Base-by-base conservation (phyloP, 2,329 filamentous ascomycete species). In the Nothophaeocryptopus gaeumannii region DNA sequence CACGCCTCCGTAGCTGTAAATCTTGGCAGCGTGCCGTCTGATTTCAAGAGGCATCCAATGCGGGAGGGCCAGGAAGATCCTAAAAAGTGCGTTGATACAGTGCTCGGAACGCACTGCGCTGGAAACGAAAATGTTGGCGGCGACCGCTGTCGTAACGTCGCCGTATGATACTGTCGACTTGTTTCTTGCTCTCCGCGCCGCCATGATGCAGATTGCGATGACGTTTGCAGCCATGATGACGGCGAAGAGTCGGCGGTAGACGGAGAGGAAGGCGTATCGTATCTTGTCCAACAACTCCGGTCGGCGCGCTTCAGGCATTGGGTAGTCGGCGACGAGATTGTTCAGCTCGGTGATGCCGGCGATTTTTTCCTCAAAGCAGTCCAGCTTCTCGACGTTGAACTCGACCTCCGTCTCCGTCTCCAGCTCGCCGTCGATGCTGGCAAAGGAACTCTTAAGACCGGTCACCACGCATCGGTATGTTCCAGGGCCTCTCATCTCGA, bases 1-100 rank as follows among this genome's bases (percentile, higher is more conserved):
- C 1, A 72, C 56, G 8, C 72, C 71, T 13, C 71, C 72, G 32
- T 71, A 63, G 35, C 67, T 66, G 54, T 72, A 74, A 8, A 73
- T 58, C 55, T 72, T 73, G 33, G 70, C 70, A 3, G 65, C 63
- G 15, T 62, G 56, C 7, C 63, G 59, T 2, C 72, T 68, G 20
- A 72, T 56, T 7, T 53, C 38, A 11, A 73, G 56, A 9, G 72
- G 69, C 20, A 61, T 58, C 11, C 58, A 63, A 10, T 58, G 60
- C 9, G 70, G 70, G 4, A 72, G 54, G n/a, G 45, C 46, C 2
- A 52, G 47, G 51, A 65, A 66, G 33, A 67, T 43, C 7, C 61
- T 62, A 53, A 69, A 74, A 31, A 73, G 51, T 3, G 65, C 10
- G 47, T 74, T 74, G 58, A 73, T 64, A 13, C 68, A 58, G 47